Base-by-base conservation (phyloP, 768 basidiomycete species). In the Auriscalpium vulgare region DNA sequence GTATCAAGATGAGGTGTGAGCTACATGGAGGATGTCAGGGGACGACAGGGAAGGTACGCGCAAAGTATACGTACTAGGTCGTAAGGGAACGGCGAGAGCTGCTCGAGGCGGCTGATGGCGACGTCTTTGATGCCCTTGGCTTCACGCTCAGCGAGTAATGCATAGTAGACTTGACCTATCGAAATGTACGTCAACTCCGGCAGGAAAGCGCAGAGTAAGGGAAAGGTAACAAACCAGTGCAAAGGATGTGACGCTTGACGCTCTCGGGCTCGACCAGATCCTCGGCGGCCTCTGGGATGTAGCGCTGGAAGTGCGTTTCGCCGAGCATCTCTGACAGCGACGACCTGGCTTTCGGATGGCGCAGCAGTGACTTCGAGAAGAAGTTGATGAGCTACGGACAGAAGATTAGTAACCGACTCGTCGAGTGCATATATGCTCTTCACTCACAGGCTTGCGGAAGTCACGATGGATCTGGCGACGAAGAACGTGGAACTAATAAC, bases 391-490 rank as follows among this genome's bases (percentile, higher is more conserved):
- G 81, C 86, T 92, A 57, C 7, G 21, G 34, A 53, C 3, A 43
- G 11, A 53, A 11, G 50, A 19, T 45, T 44, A 23, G 56, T 51
- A 55, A 17, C 48, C 21, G 49, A 8, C 56, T 44, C 36, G 23
- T 45, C 51, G 29, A 37, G 5, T 8, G 40, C 47, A 37, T n/a
- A 58, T 10, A 46, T 40, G 19, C n/a, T n/a, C 37, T 9, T 14
- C 8, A 67, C 81, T 53, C 65, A 91, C 87, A 47, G 95, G 95
- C 76, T 97, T 98, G 66, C 95, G 86, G 88, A 93, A 98, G 69
- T 97, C 97, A 63, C 97, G 91, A 72, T 94, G 89, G 67, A 90
- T 91, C 72, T 97, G 95, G 59, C 95, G 88, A 71, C 95, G 91
- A 50, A 98, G 87, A 57, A 95, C 91, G 67, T 95, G 95, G 91